Percentiles rank a stretch among this genome's conserved stretches.
phyloP scores from a whole-genome alignment of 306 rosid species.

The Sphenostylis stenocarpa region DNA sequence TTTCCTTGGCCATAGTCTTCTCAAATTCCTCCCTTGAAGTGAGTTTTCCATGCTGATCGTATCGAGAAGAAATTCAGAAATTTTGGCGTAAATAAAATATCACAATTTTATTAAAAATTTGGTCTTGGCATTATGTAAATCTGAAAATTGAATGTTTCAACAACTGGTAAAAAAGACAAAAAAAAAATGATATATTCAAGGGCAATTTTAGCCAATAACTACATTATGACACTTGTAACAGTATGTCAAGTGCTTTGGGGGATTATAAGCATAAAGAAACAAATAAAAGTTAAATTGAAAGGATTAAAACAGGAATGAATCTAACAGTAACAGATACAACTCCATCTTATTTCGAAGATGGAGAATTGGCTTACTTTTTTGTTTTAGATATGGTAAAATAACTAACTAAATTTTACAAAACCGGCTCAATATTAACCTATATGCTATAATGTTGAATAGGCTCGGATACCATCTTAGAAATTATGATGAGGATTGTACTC shows the following conservation, averaged over 20 bases:
- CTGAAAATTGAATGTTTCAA: constrained; percentile 5
- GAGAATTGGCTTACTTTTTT: not conserved
- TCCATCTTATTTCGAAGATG: constrained; percentile 16
- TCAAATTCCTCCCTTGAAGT: constrained; percentile 88
- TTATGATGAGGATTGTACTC: too few relatives aligned
- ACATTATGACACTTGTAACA: not conserved
- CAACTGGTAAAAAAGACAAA: not conserved
- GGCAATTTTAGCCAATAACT: constrained; percentile 12
- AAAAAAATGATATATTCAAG: not conserved
- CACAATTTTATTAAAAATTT: constrained; percentile 1
- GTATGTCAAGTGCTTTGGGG: not conserved
- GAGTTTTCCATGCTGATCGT: constrained; percentile 79
- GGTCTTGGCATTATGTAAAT: not conserved
- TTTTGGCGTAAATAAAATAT: constrained; percentile 7
- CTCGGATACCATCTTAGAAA: too few relatives aligned
- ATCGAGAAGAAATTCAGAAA: constrained; percentile 34
- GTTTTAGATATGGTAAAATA: too few relatives aligned
- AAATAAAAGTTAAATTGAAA: constrained; percentile 15
- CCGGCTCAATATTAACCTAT: too few relatives aligned
- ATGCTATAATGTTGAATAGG: too few relatives aligned
- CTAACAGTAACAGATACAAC: not conserved
- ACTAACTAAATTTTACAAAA: too few relatives aligned
- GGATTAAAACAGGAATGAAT: not conserved
- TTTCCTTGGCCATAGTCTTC: constrained; percentile 62
- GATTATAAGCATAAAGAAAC: not conserved